A percentile compares a stretch with the other conserved stretches of the same genome.
Conservation (phyloP, 2,329 filamentous ascomycete genomes). For the Beauveria pseudobassiana region DNA sequence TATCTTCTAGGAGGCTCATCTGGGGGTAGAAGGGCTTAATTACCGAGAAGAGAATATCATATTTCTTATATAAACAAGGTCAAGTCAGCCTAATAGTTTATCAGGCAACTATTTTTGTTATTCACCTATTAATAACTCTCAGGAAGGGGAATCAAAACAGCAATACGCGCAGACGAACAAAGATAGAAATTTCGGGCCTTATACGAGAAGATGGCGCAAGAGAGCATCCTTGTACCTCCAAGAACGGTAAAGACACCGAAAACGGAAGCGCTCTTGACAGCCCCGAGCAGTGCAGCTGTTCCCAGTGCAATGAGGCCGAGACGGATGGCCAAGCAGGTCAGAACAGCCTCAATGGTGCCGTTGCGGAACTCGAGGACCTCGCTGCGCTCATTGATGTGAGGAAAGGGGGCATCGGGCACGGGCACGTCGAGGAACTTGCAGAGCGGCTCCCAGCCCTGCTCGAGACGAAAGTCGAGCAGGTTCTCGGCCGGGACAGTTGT, state of each 20-base stretch:
- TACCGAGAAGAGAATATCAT: too few species aligned
- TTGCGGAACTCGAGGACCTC: constrained; percentile 8
- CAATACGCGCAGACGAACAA: background rate
- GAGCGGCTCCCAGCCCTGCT: constrained; percentile 27
- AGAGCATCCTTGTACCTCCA: background rate
- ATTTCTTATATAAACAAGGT: too few species aligned
- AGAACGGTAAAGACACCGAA: background rate
- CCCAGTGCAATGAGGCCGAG: constrained; percentile 3
- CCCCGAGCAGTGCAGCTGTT: background rate
- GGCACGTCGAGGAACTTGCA: constrained; percentile 28
- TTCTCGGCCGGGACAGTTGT: constrained; percentile 25
- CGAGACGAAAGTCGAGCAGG: constrained; percentile 28
- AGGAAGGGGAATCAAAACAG: background rate
- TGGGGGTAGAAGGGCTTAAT: too few species aligned
- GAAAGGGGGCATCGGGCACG: constrained; percentile 26
- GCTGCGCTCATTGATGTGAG: constrained; percentile 24
- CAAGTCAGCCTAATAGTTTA: too few species aligned
- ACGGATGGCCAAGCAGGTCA: constrained; percentile 4
- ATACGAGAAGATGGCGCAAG: background rate
- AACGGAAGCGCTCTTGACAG: background rate
- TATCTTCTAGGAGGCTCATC: too few species aligned
- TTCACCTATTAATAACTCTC: background rate
- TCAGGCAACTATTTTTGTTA: too few species aligned
- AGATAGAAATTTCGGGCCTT: background rate
- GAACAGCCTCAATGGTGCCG: constrained; percentile 6